Conservation (phyloP, 331 rosid genomes). For the Quercus lobata region DNA sequence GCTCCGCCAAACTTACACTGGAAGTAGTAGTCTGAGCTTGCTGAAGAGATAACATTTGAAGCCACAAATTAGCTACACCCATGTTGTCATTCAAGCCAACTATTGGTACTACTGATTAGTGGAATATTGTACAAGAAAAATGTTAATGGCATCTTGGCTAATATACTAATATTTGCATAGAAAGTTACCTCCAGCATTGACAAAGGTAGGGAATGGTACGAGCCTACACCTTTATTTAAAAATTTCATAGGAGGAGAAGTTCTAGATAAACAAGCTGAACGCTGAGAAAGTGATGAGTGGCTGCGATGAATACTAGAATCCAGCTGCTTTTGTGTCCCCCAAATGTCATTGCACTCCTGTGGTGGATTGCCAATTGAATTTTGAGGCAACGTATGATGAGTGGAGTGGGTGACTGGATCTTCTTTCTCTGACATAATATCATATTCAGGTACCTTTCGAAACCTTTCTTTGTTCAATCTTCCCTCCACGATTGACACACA, state of each 20-base stretch:
- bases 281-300: slow-evolving; percentile 67
- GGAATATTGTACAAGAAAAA: not conserved
- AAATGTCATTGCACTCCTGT: slow-evolving; percentile 35
- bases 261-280: slow-evolving; percentile 50
- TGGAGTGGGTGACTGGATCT: slow-evolving; percentile 23
- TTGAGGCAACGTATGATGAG: slow-evolving; percentile 32
- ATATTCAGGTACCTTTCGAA: slow-evolving; percentile 12
- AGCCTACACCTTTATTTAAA: slow-evolving; percentile 51
- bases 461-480: slow-evolving; percentile 28
- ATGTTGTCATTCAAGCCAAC: not conserved
- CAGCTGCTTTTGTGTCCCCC: slow-evolving; percentile 42
- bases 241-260: slow-evolving; percentile 40
- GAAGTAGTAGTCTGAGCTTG: slow-evolving; percentile 51
- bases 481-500: slow-evolving; percentile 42
- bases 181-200: slow-evolving; percentile 76
- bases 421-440: slow-evolving; percentile 34
- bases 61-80: slow-evolving; percentile 20
- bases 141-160: not conserved
- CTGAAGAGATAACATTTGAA: slow-evolving; percentile 36
- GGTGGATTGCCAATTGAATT: slow-evolving; percentile 30
- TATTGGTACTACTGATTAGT: not conserved
- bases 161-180: not conserved
- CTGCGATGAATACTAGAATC: slow-evolving; percentile 69
- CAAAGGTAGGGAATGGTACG: slow-evolving; percentile 87
- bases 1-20: slow-evolving; percentile 54